Base-by-base conservation (phyloP, 225 moss, liverwort and hornwort species). In the Ulota crispa region DNA sequence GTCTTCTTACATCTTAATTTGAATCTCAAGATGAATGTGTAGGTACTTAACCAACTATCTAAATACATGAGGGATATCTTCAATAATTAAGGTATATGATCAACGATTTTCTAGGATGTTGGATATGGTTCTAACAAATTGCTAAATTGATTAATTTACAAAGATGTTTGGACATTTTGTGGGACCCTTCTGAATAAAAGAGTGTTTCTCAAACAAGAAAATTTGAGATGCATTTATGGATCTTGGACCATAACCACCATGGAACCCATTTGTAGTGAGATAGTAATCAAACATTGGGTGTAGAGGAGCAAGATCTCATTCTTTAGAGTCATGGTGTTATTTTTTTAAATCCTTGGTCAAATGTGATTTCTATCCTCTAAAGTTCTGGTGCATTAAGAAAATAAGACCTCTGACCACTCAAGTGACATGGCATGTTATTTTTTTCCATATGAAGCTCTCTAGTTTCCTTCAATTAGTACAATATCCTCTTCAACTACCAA, bases 311-410 rank as follows among this genome's bases (percentile, higher is more conserved):
- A 60, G 2, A 60, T 27, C 26, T 60, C 60, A 5, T 60, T 60
- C 60, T 26, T 26, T 26, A 12, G 27, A 11, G 12, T 27, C 26
- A 27, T 26, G 27, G 14, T 26, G 13, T 27, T 5, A 12, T 27
- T 60, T 2, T 27, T 27, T 60, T 59, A 12, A 59, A 13, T 60
- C 60, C 26, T 13, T 13, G 2, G 27, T 13, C 0, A 2, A 24
- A 4, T 14, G 5, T 12, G 12, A 27, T 26, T 27, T 11, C 0
- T 59, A 26, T 26, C 1, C 0, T 0, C 9, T 0, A 26, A 20
- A 28, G 1, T 28, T 20, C 1, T 34, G 2, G 6, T 14, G 7
- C 7, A 20, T 30, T 14, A 43, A 61, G 23, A 13, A 75, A 31
- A 30, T 28, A 43, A 21, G 0, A 2, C 42, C 28, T 20, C 2